Base-by-base conservation (phyloP, 2,329 filamentous ascomycete genomes). In the Curvularia lunata region DNA sequence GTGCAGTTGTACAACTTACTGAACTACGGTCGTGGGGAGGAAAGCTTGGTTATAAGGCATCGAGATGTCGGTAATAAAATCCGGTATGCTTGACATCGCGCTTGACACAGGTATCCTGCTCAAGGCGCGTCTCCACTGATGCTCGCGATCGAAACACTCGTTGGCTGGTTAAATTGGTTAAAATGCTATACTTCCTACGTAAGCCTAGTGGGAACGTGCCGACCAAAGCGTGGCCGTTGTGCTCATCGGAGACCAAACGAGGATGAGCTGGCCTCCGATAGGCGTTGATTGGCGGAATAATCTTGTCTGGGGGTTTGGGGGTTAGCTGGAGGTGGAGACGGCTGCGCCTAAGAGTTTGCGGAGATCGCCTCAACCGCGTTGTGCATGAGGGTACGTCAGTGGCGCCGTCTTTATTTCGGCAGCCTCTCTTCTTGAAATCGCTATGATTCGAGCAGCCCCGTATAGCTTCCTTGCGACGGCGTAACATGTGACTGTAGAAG, bases 311-410 rank as follows among this genome's bases (percentile, higher is more conserved):
- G 19, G 52, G 63, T 46, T 52, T 51, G 48, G 52, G 58, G 53
- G 51, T 40, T 34, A 37, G 27, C 30, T 48, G 27, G 46, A 48
- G 50, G 60, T 55, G 48, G 58, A 54, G 48, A 43, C 48, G n/a
- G 32, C 38, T 40, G 41, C 16, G 42, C 23, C 41, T 18, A 30
- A 56, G 47, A 42, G 40, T 38, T 38, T 63, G 58, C 59, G 61
- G 61, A 62, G 58, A 50, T 43, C 52, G 54, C 48, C 54, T 60
- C 59, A 61, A 49, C 59, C 59, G 62, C 57, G 56, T 45, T 34
- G 47, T 47, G 52, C 56, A 58, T 58, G 41, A 30, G 43, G 53
- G 38, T 52, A 53, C 45, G 52, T 57, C 32, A 46, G 56, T 62
- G 59, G 59, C 61, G 56, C 42, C 30, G 25, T 52, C 34, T 46